Conservation (phyloP, 805 yeast genomes). For the Candida stauntonica region DNA sequence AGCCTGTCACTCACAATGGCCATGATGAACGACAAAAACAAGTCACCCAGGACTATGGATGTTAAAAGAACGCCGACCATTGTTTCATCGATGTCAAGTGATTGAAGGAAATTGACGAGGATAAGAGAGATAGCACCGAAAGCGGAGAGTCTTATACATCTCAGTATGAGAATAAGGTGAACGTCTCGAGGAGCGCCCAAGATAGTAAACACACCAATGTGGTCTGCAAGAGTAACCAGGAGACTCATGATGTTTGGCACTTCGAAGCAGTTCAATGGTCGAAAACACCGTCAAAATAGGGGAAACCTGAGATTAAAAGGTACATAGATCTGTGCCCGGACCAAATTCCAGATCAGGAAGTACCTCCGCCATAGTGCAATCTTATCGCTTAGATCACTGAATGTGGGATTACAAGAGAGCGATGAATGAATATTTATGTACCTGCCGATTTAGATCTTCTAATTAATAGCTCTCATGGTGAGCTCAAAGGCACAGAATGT, state of each 20-base stretch:
- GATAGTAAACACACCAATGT: slow-evolving; percentile 24
- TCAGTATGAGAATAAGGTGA: slow-evolving; percentile 27
- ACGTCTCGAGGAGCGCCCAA: slow-evolving; percentile 27
- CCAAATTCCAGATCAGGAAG: background rate
- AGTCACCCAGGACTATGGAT: slow-evolving; percentile 46
- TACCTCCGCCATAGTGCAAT: background rate
- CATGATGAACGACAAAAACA: slow-evolving; percentile 42
- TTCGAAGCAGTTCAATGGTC: no score
- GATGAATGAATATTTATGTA: background rate
- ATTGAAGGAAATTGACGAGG: slow-evolving; percentile 42
- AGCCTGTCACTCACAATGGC: slow-evolving; percentile 42
- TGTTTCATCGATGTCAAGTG: slow-evolving; percentile 38
- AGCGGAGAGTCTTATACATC: slow-evolving; percentile 33
- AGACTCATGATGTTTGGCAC: no score
- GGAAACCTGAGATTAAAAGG: no score
- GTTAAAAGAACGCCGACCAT: slow-evolving; percentile 47
- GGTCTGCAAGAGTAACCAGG: no score
- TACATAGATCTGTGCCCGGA: no score
- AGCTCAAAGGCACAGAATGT: slow-evolving; percentile 92
- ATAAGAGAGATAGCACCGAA: slow-evolving; percentile 34
- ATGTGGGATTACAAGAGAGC: background rate
- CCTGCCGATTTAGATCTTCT: background rate
- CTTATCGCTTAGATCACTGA: background rate
- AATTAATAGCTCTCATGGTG: slow-evolving; percentile 58
- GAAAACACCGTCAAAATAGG: no score